These are phyloP conservation scores for Lathyrus tuberosus DNA, from an alignment of 306 rosid genomes.

Conservation along the genomic window DNA sequence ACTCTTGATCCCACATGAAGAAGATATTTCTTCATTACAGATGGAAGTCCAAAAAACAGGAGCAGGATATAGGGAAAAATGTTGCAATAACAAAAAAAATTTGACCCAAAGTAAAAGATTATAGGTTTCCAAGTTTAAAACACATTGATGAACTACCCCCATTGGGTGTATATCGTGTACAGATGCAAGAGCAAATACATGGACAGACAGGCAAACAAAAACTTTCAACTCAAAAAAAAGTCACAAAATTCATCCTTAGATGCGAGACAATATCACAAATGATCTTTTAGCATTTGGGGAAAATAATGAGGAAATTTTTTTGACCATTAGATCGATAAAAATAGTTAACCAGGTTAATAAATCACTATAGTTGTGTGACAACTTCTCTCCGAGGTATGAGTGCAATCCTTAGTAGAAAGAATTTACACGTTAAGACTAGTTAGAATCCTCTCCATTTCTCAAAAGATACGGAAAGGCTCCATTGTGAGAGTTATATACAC, in stretches of 20 bases:
- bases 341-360: constrained; percentile 1
- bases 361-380: neutral
- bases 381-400: constrained; percentile 6
- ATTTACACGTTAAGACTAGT: neutral
- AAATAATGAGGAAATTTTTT: neutral
- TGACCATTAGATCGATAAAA: constrained; percentile 15
- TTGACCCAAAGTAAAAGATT: constrained; percentile 8
- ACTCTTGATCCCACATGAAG: constrained; percentile 21
- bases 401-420: constrained; percentile 12
- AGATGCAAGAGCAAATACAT: neutral
- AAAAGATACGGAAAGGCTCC: too few species aligned
- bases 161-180: constrained; percentile 9
- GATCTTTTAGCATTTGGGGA: neutral
- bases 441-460: too few species aligned
- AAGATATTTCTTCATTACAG: neutral
- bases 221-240: neutral
- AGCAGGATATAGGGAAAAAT: neutral
- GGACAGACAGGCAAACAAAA: constrained; percentile 8
- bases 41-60: constrained; percentile 3
- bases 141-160: constrained; percentile 14
- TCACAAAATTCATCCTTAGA: constrained; percentile 30
- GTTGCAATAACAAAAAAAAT: neutral
- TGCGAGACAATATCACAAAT: constrained; percentile 3
- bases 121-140: constrained; percentile 13
- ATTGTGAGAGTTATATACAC: too few species aligned